These are phyloP conservation scores for Colletotrichum acutatum DNA, from an alignment of 2,329 filamentous ascomycete species.

Conservation along the genomic window DNA sequence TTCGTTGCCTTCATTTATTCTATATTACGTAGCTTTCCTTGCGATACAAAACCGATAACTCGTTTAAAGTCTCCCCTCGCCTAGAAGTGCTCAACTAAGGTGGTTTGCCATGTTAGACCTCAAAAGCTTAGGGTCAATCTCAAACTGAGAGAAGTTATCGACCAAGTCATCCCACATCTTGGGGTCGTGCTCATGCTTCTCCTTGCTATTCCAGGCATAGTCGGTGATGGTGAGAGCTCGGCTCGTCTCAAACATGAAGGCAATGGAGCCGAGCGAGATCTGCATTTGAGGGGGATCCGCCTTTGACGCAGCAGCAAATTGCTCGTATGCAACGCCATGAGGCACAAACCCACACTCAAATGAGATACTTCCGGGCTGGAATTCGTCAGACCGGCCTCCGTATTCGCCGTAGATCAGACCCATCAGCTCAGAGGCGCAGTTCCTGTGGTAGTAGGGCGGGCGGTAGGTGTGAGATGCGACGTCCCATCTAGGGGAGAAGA, in stretches of 20 bases:
- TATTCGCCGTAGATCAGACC: constrained; percentile 56
- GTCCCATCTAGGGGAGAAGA: constrained; percentile 75
- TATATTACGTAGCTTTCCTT: background rate
- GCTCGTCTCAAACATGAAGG: constrained; percentile 63
- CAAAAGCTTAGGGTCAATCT: background rate
- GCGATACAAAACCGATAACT: background rate
- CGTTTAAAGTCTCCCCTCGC: background rate
- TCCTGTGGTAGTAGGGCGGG: constrained; percentile 74
- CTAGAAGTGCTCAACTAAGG: background rate
- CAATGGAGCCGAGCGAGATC: constrained; percentile 58
- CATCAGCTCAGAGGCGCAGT: constrained; percentile 68
- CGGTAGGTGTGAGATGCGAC: constrained; percentile 71
- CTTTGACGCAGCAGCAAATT: constrained; percentile 60
- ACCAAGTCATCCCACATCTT: constrained; percentile 66
- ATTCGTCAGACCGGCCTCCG: constrained; percentile 49
- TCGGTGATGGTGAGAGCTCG: constrained; percentile 68
- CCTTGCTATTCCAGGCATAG: constrained; percentile 57
- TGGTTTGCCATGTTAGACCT: background rate
- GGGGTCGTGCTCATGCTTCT: constrained; percentile 56
- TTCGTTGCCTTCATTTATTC: background rate
- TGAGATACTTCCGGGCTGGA: constrained; percentile 57
- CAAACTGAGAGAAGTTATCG: constrained; percentile 57
- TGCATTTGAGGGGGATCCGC: constrained; percentile 55
- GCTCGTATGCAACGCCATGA: constrained; percentile 59
- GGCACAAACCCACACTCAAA: constrained; percentile 56